Conservation (phyloP, 495 filamentous ascomycete species). For the Trichoderma asperelloides region DNA sequence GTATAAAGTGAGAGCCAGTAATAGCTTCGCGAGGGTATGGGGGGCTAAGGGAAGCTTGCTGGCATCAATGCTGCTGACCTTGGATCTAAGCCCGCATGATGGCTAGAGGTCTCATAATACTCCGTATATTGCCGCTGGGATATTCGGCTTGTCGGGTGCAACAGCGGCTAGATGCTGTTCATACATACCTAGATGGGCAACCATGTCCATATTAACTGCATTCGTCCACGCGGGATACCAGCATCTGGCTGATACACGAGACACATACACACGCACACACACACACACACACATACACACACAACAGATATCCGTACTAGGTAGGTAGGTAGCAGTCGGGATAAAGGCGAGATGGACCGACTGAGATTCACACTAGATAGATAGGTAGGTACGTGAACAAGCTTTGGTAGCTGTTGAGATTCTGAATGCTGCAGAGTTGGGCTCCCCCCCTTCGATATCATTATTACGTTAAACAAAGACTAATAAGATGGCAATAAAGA, state of each 20-base stretch:
- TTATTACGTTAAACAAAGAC: background rate
- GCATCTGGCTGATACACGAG: too few relatives aligned
- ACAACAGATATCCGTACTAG: background rate
- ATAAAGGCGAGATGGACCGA: background rate
- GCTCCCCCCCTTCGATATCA: background rate
- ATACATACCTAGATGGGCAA: background rate
- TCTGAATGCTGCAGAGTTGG: background rate
- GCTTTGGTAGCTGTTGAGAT: background rate
- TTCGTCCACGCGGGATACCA: background rate
- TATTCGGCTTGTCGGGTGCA: background rate
- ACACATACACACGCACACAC: background rate
- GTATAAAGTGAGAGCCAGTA: background rate
- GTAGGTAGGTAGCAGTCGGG: background rate
- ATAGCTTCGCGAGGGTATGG: too few relatives aligned
- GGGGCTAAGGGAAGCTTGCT: too few relatives aligned
- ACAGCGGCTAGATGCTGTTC: background rate
- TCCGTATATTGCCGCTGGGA: background rate
- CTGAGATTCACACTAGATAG: background rate
- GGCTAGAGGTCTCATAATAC: background rate
- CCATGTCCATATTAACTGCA: background rate
- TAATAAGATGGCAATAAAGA: background rate
- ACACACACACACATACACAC: too few relatives aligned
- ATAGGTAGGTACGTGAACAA: background rate
- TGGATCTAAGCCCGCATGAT: background rate
- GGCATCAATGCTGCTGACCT: background rate